A percentile compares a stretch with the other conserved stretches of the same genome.
These are phyloP conservation scores for Dictyostelium discoideum DNA, from an alignment of 78 protist species.

Conservation along the genomic window DNA sequence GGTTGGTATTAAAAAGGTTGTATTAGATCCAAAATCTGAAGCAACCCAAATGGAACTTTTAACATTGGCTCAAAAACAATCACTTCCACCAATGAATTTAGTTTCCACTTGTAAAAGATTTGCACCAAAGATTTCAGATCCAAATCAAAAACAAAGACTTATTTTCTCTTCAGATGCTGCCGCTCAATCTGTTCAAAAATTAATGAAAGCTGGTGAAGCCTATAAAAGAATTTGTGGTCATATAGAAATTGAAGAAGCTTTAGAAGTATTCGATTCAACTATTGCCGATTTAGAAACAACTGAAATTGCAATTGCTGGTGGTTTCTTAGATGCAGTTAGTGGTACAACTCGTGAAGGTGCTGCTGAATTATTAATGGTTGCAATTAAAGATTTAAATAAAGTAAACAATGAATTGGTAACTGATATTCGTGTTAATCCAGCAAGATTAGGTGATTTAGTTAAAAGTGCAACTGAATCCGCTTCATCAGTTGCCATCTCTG, in stretches of 20 bases:
- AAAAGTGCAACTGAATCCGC: slow-evolving; percentile 44
- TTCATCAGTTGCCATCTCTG: slow-evolving; percentile 38
- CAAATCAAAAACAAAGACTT: slow-evolving; percentile 65
- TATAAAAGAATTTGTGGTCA: slow-evolving; percentile 74
- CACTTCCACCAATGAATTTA: slow-evolving; percentile 73
- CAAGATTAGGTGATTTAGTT: slow-evolving; percentile 58
- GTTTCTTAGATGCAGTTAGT: slow-evolving; percentile 67
- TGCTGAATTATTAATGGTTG: slow-evolving; percentile 61
- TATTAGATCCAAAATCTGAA: slow-evolving; percentile 68
- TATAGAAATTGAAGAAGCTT: slow-evolving; percentile 80
- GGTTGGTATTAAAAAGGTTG: slow-evolving; percentile 67
- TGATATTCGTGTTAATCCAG: slow-evolving; percentile 55
- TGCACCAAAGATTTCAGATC: slow-evolving; percentile 70
- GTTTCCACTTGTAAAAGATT: slow-evolving; percentile 55
- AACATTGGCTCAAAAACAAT: slow-evolving; percentile 50
- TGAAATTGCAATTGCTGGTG: slow-evolving; percentile 78
- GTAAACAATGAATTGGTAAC: slow-evolving; percentile 48
- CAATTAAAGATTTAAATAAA: slow-evolving; percentile 52
- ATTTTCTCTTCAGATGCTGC: slow-evolving; percentile 59
- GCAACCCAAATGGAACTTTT: slow-evolving; percentile 34
- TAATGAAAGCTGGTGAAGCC: slow-evolving; percentile 79
- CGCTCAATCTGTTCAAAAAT: slow-evolving; percentile 62
- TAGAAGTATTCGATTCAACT: slow-evolving; percentile 79
- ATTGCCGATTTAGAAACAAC: slow-evolving; percentile 80
- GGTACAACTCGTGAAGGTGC: slow-evolving; percentile 68